Percentiles rank a stretch among this genome's conserved stretches.
These are phyloP conservation scores for fission yeast (Schizosaccharomyces pombe) DNA, from an alignment of 805 yeast genomes.

Conservation along the genomic window DNA sequence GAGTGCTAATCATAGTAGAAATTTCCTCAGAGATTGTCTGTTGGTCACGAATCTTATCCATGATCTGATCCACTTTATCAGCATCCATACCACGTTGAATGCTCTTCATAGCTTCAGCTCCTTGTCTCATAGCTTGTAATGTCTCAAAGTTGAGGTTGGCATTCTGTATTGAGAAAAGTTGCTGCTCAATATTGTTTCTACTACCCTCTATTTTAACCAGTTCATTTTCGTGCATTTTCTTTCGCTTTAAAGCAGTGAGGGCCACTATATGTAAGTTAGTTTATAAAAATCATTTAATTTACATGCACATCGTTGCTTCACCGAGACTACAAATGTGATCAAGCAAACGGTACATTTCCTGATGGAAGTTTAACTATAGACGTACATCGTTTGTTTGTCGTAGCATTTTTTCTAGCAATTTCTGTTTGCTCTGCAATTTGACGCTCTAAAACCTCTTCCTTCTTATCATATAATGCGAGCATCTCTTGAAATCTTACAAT, in stretches of 20 bases:
- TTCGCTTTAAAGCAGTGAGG: slow-evolving; percentile 64
- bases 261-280: slow-evolving; percentile 26
- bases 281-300: not conserved
- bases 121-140: slow-evolving; percentile 96
- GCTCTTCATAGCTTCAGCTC: slow-evolving; percentile 87
- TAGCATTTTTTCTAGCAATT: slow-evolving; percentile 54
- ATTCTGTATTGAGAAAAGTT: slow-evolving; percentile 69
- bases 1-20: slow-evolving; percentile 85
- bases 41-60: slow-evolving; percentile 96
- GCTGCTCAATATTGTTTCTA: slow-evolving; percentile 72
- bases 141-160: slow-evolving; percentile 95
- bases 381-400: slow-evolving; percentile 32
- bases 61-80: slow-evolving; percentile 88
- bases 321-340: slow-evolving; percentile 13
- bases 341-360: too few species aligned
- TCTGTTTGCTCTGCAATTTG: slow-evolving; percentile 65
- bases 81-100: slow-evolving; percentile 87
- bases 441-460: slow-evolving; percentile 53
- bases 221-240: slow-evolving; percentile 59
- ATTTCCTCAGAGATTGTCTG: slow-evolving; percentile 88
- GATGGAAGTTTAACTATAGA: too few species aligned
- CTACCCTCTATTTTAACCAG: slow-evolving; percentile 64
- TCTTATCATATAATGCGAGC: slow-evolving; percentile 64
- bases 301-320: slow-evolving; percentile 28
- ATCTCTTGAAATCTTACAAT: slow-evolving; percentile 76